Conservation (phyloP, 1,139 yeast species). For the Yamadazyma kanchanaburiensis region DNA sequence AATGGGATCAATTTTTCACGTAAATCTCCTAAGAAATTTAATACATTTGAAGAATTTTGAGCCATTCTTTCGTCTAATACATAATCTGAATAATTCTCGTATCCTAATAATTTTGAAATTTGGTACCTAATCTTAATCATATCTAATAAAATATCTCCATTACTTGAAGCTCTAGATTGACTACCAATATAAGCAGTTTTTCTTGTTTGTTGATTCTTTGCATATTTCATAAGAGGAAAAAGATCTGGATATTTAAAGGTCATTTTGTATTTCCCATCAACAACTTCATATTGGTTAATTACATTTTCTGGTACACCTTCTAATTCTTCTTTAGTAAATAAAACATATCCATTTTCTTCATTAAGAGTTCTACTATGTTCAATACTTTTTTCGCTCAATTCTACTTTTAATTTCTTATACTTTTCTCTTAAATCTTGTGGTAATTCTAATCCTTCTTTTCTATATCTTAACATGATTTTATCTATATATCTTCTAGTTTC, state of each 20-base stretch:
- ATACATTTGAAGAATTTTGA: slow-evolving; percentile 56
- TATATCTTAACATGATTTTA: slow-evolving; percentile 52
- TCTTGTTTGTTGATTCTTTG: slow-evolving; percentile 61
- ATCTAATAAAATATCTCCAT: slow-evolving; percentile 55
- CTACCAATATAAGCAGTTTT: slow-evolving; percentile 62
- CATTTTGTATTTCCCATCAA: slow-evolving; percentile 54
- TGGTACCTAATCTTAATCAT: slow-evolving; percentile 61
- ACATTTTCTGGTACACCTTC: slow-evolving; percentile 71
- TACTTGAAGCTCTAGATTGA: slow-evolving; percentile 61
- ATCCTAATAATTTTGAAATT: slow-evolving; percentile 63
- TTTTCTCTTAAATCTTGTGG: slow-evolving; percentile 52
- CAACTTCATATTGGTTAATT: slow-evolving; percentile 52
- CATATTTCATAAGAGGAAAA: slow-evolving; percentile 71
- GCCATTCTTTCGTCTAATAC: slow-evolving; percentile 81
- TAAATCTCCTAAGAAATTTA: slow-evolving; percentile 60
- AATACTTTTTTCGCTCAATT: slow-evolving; percentile 54
- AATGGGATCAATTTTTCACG: slow-evolving; percentile 53
- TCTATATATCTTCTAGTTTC: slow-evolving; percentile 59
- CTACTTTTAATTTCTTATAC: slow-evolving; percentile 56
- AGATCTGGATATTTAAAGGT: slow-evolving; percentile 81
- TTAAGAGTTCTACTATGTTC: slow-evolving; percentile 64
- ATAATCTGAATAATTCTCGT: slow-evolving; percentile 63
- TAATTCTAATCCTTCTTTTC: slow-evolving; percentile 66
- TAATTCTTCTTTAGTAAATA: slow-evolving; percentile 62
- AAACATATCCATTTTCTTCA: slow-evolving; percentile 61